Conservation (phyloP, 352 stramenopile species). For the Plasmopara halstedii region DNA sequence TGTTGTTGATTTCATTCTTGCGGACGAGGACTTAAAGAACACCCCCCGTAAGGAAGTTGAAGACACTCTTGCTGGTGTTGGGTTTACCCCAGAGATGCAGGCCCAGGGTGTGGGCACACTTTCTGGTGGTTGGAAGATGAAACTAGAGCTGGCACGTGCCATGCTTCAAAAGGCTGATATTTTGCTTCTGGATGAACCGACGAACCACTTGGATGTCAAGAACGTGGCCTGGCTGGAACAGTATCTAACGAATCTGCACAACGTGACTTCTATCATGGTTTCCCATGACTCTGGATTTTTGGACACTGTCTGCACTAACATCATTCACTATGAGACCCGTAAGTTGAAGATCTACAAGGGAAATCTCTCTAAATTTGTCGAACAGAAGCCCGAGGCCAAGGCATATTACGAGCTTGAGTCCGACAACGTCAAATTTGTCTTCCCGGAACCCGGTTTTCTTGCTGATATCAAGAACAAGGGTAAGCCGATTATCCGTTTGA, state of each 20-base stretch:
- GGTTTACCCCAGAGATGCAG: constrained; percentile 94
- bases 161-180: constrained; percentile 95
- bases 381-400: constrained; percentile 84
- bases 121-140: constrained; percentile 95
- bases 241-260: constrained; percentile 81
- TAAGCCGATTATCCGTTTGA: constrained; percentile 86
- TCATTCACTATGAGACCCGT: constrained; percentile 95
- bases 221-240: constrained; percentile 91
- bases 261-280: constrained; percentile 92
- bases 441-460: constrained; percentile 83
- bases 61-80: constrained; percentile 88
- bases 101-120: constrained; percentile 86
- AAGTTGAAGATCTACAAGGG: constrained; percentile 88
- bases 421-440: constrained; percentile 81
- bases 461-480: constrained; percentile 88
- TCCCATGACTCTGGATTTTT: constrained; percentile 97
- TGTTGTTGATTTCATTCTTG: constrained; percentile 79
- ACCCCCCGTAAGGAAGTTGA: constrained; percentile 83
- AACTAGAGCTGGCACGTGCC: constrained; percentile 90
- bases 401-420: constrained; percentile 85
- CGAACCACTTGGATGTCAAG: constrained; percentile 92
- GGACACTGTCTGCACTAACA: constrained; percentile 97
- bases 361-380: constrained; percentile 79
- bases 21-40: constrained; percentile 87
- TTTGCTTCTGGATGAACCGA: constrained; percentile 94